Evolutionary conservation across 1,284 basidiomycete genomes (phyloP).

Genomic region (Fomitopsis palustris): DNA sequence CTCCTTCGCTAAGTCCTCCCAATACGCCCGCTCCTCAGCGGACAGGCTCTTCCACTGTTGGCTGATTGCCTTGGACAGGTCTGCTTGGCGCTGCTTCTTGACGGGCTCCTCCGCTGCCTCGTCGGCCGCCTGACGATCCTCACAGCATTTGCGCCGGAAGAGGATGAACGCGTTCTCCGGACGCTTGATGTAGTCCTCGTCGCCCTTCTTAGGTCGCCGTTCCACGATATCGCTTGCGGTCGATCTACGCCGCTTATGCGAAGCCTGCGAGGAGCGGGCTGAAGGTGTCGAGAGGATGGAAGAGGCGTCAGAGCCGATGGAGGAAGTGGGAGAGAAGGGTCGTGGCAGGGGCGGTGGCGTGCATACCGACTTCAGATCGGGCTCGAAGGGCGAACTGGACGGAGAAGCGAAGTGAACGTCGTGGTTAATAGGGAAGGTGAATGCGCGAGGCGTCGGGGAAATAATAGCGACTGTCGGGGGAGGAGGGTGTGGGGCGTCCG

Average conservation of each 20-base stretch:
- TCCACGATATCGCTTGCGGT: conserved; percentile 55
- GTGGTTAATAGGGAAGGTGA: conserved; percentile 58
- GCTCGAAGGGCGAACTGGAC: conserved; percentile 65
- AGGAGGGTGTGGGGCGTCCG: conserved; percentile 45
- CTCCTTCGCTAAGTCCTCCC: conserved; percentile 58
- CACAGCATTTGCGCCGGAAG: conserved; percentile 72
- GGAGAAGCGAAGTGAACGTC: conserved; percentile 67
- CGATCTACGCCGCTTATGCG: conserved; percentile 61
- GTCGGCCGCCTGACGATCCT: conserved; percentile 53
- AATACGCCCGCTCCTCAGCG: conserved; percentile 57
- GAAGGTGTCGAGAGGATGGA: conserved; percentile 32
- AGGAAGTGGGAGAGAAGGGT: conserved; percentile 41
- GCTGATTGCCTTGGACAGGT: conserved; percentile 74
- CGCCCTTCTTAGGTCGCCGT: conserved; percentile 71
- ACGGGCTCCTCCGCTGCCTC: conserved; percentile 31
- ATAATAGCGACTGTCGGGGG: conserved; percentile 61
- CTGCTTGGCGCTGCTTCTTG: conserved; percentile 54
- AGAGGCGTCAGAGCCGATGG: conserved; percentile 44
- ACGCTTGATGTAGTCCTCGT: conserved; percentile 77
- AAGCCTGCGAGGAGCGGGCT: conserved; percentile 31
- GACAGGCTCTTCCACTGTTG: conserved; percentile 69
- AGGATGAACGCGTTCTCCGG: conserved; percentile 81
- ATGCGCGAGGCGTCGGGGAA: conserved; percentile 75
- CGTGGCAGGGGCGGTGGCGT: conserved; percentile 35
- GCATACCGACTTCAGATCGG: conserved; percentile 52